Percentiles rank a stretch among this genome's conserved stretches.
Evolutionary conservation across 192 early-diverging fungal species (phyloP).

Genomic region (Backusella circina): DNA sequence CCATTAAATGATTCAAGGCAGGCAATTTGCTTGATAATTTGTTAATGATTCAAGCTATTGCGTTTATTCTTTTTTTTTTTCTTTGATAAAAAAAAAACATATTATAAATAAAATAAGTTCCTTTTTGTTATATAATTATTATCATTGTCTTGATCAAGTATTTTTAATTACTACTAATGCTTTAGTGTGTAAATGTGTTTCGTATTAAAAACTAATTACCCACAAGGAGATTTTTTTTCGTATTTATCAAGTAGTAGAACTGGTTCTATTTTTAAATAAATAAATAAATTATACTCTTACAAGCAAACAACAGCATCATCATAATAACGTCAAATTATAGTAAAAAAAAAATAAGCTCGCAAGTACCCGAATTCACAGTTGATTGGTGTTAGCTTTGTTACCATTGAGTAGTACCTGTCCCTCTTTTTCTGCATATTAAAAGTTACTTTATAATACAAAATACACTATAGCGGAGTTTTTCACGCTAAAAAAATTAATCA

Average conservation of each 20-base stretch:
- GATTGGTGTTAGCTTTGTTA: conserved; percentile 1
- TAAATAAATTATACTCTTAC: neutral
- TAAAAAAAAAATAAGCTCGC: neutral
- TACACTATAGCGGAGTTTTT: neutral
- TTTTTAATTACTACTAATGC: neutral
- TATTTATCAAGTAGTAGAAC: neutral
- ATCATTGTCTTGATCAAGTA: neutral
- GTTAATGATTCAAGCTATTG: neutral
- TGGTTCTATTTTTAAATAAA: neutral
- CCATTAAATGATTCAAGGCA: neutral
- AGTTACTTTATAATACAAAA: neutral
- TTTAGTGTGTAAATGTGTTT: neutral
- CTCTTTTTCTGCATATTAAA: conserved; percentile 5
- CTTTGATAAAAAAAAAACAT: neutral
- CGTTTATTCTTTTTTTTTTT: neutral
- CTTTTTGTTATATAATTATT: neutral
- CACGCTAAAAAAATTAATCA: neutral
- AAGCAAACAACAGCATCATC: neutral
- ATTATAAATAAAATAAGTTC: neutral
- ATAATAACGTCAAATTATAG: neutral
- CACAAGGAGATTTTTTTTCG: neutral
- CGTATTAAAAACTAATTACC: neutral
- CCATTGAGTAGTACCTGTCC: neutral
- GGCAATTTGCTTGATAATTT: neutral
- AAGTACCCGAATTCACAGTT: neutral